A percentile compares a stretch with the other conserved stretches of the same genome.
Evolutionary conservation across 2,329 filamentous ascomycete genomes (phyloP).

Genomic region (Fusarium sp.): DNA sequence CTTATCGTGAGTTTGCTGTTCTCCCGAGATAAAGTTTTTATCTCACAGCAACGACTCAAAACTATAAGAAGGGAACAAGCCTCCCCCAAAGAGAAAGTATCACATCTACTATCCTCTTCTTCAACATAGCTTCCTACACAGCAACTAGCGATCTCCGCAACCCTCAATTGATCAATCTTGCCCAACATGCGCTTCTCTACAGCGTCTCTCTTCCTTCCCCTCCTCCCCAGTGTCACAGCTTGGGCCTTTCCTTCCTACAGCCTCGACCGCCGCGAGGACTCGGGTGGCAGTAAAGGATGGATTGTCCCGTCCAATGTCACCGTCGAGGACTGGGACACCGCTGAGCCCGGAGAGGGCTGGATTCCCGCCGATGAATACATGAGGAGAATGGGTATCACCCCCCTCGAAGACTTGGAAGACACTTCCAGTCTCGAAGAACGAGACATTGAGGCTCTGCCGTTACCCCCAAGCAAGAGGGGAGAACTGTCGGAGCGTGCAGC

Average conservation of each 20-base stretch:
- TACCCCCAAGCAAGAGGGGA: background rate
- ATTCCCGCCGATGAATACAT: background rate
- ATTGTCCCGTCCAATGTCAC: background rate
- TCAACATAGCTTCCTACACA: background rate
- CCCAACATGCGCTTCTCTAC: background rate
- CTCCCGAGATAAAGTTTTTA: fast-evolving
- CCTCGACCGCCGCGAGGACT: background rate
- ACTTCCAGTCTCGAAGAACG: background rate
- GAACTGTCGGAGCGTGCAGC: fast-evolving
- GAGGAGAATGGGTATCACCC: background rate
- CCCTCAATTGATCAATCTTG: background rate
- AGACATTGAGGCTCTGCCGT: background rate
- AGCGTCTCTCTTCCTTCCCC: background rate
- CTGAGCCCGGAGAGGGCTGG: background rate
- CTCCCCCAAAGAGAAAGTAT: too few relatives aligned
- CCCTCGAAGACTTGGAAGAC: background rate
- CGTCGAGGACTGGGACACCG: background rate
- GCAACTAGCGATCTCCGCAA: background rate
- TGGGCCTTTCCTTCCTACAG: background rate
- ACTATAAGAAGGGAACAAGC: too few relatives aligned
- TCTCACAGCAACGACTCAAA: fast-evolving
- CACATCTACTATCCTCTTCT: background rate
- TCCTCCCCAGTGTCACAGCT: fast-evolving
- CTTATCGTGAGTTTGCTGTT: too few relatives aligned
- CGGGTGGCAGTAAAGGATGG: background rate